Evolutionary conservation across 2,329 filamentous ascomycete genomes (phyloP).

Genomic region (Phialophora macrospora): DNA sequence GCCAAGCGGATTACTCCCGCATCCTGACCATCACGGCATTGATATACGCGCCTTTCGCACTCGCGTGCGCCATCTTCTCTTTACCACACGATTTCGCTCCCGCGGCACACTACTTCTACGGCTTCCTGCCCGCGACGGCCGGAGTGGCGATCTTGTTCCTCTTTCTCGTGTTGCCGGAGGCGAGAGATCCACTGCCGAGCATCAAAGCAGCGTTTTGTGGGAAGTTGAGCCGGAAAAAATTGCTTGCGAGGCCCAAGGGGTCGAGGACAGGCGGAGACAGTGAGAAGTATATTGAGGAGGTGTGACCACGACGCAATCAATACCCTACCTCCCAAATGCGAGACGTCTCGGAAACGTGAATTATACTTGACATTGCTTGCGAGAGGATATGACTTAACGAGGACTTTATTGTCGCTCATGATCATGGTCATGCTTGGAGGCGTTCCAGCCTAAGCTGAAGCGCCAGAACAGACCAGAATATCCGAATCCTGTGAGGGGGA

Average conservation of each 20-base stretch:
- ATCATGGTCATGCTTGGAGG: not conserved
- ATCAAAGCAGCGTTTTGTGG: conserved; percentile 32
- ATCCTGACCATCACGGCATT: conserved; percentile 34
- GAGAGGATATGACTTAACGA: too few species aligned
- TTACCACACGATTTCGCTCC: conserved; percentile 35
- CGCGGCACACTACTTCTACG: conserved; percentile 34
- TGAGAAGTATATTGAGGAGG: conserved; percentile 32
- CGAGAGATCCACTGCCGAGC: conserved; percentile 31
- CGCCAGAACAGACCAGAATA: not conserved
- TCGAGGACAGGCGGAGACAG: not conserved
- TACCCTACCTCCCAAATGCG: not conserved
- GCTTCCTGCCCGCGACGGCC: conserved; percentile 32
- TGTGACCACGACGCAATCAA: conserved; percentile 8
- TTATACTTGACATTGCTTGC: not conserved
- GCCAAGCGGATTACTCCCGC: conserved; percentile 35
- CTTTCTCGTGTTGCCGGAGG: conserved; percentile 33
- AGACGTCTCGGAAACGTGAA: not conserved
- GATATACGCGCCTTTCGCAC: conserved; percentile 33
- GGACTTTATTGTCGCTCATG: too few species aligned
- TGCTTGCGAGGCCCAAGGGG: conserved; percentile 29
- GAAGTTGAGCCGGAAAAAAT: conserved; percentile 29
- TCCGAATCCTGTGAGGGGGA: not conserved
- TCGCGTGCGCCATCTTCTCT: conserved; percentile 35
- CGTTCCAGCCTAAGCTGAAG: not conserved
- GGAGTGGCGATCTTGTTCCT: conserved; percentile 33